phyloP scores from a whole-genome alignment of 176 grass and related monocot species.

The Zea luxurians region DNA sequence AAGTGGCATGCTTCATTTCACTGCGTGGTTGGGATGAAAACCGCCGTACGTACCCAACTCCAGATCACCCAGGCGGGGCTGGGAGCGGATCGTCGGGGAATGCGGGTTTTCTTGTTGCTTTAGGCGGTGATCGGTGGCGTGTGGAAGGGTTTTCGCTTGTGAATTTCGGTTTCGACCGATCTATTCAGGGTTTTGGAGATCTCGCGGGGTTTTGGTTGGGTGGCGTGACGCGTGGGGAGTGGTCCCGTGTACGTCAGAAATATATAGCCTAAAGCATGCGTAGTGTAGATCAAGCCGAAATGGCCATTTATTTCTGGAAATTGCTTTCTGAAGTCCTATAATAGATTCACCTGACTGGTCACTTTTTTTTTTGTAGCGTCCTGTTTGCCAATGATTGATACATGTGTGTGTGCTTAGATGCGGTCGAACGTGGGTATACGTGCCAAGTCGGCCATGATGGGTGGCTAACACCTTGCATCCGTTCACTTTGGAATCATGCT shows the following conservation, averaged over 20 bases:
- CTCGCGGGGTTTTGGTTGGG: slow-evolving; percentile 10
- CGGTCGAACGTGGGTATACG: background rate
- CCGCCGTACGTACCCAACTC: background rate
- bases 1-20: background rate
- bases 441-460: background rate
- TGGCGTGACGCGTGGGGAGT: background rate
- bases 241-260: background rate
- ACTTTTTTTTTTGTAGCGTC: background rate
- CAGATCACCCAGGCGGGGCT: background rate
- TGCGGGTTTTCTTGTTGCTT: background rate
- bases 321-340: background rate
- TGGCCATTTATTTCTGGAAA: background rate
- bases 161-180: background rate
- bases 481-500: background rate
- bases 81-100: background rate
- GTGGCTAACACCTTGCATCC: background rate
- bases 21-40: background rate
- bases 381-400: slow-evolving; percentile 10
- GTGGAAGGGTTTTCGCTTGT: background rate
- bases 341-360: background rate
- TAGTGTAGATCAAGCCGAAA: background rate
- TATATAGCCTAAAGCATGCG: background rate
- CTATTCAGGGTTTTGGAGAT: background rate
- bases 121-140: background rate
- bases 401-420: background rate